A percentile compares a stretch with the other conserved stretches of the same genome.
Evolutionary conservation across 2,329 filamentous ascomycete genomes (phyloP).

Genomic region (Westerdykella aurantiaca): DNA sequence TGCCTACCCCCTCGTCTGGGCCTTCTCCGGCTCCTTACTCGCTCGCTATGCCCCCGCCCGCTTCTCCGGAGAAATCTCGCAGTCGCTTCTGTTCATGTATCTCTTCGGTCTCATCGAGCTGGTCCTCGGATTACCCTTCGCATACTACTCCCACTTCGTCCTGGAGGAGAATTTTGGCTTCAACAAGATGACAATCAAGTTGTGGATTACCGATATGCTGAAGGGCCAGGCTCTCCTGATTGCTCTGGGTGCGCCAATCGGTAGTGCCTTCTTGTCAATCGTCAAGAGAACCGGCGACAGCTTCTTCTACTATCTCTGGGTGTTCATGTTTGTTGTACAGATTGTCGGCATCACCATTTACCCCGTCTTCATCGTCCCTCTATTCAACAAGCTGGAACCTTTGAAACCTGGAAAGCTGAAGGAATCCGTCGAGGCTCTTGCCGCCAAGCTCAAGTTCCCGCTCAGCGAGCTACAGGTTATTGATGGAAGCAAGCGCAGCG

Average conservation of each 20-base stretch:
- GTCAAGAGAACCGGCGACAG: constrained; percentile 87
- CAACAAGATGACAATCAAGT: constrained; percentile 90
- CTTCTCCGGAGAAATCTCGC: constrained; percentile 87
- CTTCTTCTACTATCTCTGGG: constrained; percentile 98
- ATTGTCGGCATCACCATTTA: constrained; percentile 95
- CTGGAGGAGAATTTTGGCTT: constrained; percentile 96
- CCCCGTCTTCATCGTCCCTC: constrained; percentile 83
- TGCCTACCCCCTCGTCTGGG: constrained; percentile 86
- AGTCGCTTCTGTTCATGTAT: constrained; percentile 89
- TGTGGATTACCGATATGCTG: constrained; percentile 85
- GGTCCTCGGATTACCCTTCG: constrained; percentile 69
- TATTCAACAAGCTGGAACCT: constrained; percentile 98
- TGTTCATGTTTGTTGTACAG: constrained; percentile 84
- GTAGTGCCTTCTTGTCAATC: constrained; percentile 88
- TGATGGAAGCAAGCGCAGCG: constrained; percentile 80
- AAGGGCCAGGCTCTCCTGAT: constrained; percentile 82
- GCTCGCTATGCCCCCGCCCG: constrained; percentile 66
- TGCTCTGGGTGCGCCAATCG: constrained; percentile 76
- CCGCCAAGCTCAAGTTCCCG: constrained; percentile 80
- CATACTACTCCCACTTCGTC: constrained; percentile 91
- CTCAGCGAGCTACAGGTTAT: constrained; percentile 92
- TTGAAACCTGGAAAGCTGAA: constrained; percentile 84
- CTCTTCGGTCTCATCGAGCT: constrained; percentile 78
- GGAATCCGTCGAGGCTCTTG: constrained; percentile 77
- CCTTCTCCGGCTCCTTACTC: constrained; percentile 68